Percentiles rank a stretch among this genome's conserved stretches.
Conservation (phyloP, 108 stramenopile genomes). For the Aurantiochytrium sp. region DNA sequence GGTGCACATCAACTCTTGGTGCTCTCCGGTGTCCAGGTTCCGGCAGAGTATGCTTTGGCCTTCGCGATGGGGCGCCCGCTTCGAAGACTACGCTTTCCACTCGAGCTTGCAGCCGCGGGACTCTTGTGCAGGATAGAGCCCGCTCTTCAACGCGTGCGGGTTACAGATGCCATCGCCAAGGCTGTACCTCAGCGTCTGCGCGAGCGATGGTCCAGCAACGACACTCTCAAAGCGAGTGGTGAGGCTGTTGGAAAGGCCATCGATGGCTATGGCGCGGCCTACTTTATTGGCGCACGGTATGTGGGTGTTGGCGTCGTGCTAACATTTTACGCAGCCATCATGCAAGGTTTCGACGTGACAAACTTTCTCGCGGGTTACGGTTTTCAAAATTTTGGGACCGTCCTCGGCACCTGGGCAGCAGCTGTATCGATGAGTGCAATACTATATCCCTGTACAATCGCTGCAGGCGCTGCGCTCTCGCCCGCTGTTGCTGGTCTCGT, state of each 20-base stretch:
- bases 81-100: not conserved
- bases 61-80: constrained; percentile 4
- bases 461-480: not conserved
- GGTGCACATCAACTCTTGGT: not conserved
- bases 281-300: not conserved
- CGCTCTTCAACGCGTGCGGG: not conserved
- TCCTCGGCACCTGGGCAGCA: not conserved
- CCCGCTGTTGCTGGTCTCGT: not conserved
- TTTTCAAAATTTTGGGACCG: not conserved
- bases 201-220: not conserved
- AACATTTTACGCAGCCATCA: not conserved
- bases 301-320: not conserved
- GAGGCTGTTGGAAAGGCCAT: not conserved
- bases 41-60: not conserved
- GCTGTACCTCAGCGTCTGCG: not conserved
- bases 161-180: not conserved
- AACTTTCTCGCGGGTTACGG: not conserved
- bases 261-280: not conserved
- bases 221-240: not conserved
- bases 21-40: not conserved
- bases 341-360: not conserved
- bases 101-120: not conserved
- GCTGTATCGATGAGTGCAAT: not conserved
- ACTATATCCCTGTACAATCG: not conserved
- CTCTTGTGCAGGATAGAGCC: not conserved